A percentile compares a stretch with the other conserved stretches of the same genome.
Conservation (phyloP, 805 yeast species). For the Ascoidea tarda region DNA sequence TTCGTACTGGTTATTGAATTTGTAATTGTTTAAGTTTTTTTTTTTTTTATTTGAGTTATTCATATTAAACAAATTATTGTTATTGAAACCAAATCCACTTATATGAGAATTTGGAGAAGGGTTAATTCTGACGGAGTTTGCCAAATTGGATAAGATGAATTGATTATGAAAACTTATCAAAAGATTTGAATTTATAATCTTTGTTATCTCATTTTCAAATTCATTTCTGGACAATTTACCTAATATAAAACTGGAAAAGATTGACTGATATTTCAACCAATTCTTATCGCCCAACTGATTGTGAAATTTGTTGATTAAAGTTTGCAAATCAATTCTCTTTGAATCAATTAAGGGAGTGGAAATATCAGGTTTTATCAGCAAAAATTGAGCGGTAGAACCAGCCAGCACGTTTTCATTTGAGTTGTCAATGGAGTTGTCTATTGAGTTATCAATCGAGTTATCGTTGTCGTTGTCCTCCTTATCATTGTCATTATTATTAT, state of each 20-base stretch:
- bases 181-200: conserved; percentile 16
- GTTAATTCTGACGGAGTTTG: conserved; percentile 69
- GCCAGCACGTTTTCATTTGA: too few relatives aligned
- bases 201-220: not conserved
- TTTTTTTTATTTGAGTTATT: conserved; percentile 30
- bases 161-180: conserved; percentile 67
- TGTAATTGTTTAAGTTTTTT: conserved; percentile 32
- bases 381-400: too few relatives aligned
- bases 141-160: conserved; percentile 63
- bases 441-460: too few relatives aligned
- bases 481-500: too few relatives aligned
- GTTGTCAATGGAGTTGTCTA: too few relatives aligned
- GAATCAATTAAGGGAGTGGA: not conserved
- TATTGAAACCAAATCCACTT: conserved; percentile 16
- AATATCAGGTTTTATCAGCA: too few relatives aligned
- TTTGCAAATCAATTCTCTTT: not conserved
- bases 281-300: not conserved
- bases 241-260: too few relatives aligned
- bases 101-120: conserved; percentile 38
- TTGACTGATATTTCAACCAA: not conserved
- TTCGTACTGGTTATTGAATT: conserved; percentile 57
- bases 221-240: not conserved
- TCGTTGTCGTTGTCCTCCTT: too few relatives aligned
- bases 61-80: conserved; percentile 30
- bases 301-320: not conserved